A percentile compares a stretch with the other conserved stretches of the same genome.
Conservation (phyloP, 352 stramenopile genomes). For the Nothophytophthora sp. region DNA sequence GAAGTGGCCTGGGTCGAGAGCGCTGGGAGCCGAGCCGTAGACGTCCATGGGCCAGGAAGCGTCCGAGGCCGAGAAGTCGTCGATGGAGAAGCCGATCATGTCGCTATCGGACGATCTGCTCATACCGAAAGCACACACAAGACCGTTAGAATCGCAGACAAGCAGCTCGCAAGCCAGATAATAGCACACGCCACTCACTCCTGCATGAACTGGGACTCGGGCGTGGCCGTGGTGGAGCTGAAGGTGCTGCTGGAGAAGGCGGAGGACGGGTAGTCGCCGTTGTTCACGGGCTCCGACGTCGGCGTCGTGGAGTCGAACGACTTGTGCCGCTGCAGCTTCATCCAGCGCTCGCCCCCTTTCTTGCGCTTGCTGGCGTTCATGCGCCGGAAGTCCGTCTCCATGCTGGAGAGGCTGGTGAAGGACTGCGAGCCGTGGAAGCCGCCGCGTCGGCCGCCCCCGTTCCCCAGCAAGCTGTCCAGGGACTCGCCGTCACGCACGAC, state of each 20-base stretch:
- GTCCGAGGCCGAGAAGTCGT: constrained; percentile 58
- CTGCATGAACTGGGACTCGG: constrained; percentile 46
- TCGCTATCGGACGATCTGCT: constrained; percentile 45
- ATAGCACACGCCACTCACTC: constrained; percentile 41
- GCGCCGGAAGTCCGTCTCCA: constrained; percentile 65
- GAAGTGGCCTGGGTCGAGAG: constrained; percentile 20
- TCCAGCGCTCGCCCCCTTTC: constrained; percentile 61
- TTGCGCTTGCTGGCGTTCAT: constrained; percentile 65
- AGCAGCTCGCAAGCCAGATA: neutral
- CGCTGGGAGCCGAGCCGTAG: constrained; percentile 23
- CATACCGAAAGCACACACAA: neutral
- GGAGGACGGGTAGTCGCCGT: constrained; percentile 36
- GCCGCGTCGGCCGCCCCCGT: constrained; percentile 28
- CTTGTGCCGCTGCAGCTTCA: constrained; percentile 65
- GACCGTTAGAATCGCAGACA: neutral
- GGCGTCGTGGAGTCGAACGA: constrained; percentile 64
- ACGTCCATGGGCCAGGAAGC: constrained; percentile 23
- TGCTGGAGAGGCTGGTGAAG: constrained; percentile 71
- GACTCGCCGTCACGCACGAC: constrained; percentile 36
- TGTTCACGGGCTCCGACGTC: constrained; percentile 26
- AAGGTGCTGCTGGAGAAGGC: constrained; percentile 13
- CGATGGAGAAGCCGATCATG: constrained; percentile 71
- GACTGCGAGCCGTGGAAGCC: constrained; percentile 69
- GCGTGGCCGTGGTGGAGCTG: constrained; percentile 33
- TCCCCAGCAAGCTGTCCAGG: constrained; percentile 35